Conservation (phyloP, 192 early-diverging fungal genomes). For the Backusella psychrophila region DNA sequence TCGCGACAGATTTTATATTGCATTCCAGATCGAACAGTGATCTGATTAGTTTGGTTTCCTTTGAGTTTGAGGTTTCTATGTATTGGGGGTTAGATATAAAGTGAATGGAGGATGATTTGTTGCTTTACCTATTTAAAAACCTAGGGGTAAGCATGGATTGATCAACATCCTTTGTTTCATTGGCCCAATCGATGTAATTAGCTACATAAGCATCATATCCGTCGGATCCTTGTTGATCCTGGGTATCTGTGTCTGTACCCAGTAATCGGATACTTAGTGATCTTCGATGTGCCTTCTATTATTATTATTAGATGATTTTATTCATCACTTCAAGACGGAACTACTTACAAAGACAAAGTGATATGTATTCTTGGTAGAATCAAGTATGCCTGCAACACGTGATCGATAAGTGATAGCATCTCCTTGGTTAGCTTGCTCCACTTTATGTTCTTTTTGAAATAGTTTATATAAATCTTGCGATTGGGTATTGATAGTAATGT, state of each 20-base stretch:
- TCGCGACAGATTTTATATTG: conserved; percentile 97
- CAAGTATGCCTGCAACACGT: conserved; percentile 3
- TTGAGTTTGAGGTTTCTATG: conserved; percentile 13
- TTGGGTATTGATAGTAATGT: conserved; percentile 15
- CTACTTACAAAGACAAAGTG: background rate
- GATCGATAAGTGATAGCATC: conserved; percentile 1
- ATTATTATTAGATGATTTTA: background rate
- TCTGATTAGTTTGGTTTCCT: conserved; percentile 21
- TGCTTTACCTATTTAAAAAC: conserved; percentile 18
- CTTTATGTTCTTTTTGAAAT: conserved; percentile 17
- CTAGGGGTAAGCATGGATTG: background rate
- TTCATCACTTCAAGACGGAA: background rate
- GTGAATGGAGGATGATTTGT: background rate
- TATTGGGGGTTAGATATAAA: background rate
- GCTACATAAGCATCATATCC: conserved; percentile 26
- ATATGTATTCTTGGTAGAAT: conserved; percentile 6
- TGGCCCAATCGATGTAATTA: conserved; percentile 28
- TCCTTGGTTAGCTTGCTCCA: background rate
- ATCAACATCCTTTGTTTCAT: conserved; percentile 23
- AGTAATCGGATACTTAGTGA: conserved; percentile 19
- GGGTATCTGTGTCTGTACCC: background rate
- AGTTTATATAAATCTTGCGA: conserved; percentile 3
- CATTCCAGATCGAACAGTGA: conserved; percentile 72
- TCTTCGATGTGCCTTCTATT: conserved; percentile 16
- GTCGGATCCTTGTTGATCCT: conserved; percentile 8